Conservation (phyloP, 768 basidiomycete genomes). For the Russula abietina region DNA sequence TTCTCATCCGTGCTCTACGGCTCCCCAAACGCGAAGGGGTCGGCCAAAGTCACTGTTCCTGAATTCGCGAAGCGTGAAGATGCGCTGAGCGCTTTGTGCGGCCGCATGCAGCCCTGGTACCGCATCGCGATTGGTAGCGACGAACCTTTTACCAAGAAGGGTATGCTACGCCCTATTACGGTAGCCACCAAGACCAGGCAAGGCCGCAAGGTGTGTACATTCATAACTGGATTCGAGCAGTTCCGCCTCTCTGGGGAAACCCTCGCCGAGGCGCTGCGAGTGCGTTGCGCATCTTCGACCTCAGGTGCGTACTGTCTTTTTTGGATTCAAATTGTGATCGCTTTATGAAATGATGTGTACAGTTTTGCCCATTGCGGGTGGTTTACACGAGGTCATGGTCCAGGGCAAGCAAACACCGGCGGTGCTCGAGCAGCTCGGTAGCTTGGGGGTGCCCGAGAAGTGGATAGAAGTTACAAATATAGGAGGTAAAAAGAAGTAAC, state of each 20-base stretch:
- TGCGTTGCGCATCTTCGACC: conserved; percentile 72
- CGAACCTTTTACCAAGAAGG: conserved; percentile 65
- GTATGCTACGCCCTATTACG: conserved; percentile 61
- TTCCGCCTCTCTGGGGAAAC: conserved; percentile 64
- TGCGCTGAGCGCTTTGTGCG: conserved; percentile 44
- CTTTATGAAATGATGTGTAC: neutral
- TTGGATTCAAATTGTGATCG: neutral
- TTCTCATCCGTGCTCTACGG: conserved; percentile 32
- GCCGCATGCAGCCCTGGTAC: conserved; percentile 76
- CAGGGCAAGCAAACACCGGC: conserved; percentile 75
- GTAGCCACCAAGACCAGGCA: conserved; percentile 69
- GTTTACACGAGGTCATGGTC: conserved; percentile 66
- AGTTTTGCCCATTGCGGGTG: conserved; percentile 59
- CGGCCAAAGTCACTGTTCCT: conserved; percentile 11
- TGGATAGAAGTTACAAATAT: conserved; percentile 63
- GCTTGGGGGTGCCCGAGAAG: conserved; percentile 70
- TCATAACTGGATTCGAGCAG: conserved; percentile 74
- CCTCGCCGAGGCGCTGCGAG: conserved; percentile 73
- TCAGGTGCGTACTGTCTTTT: conserved; percentile 47
- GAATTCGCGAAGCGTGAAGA: conserved; percentile 69
- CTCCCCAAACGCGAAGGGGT: conserved; percentile 27
- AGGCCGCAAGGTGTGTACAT: conserved; percentile 69
- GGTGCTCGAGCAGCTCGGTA: conserved; percentile 60
- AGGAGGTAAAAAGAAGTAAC: neutral
- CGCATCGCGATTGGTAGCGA: conserved; percentile 50